Base-by-base conservation (phyloP, 176 grass and related monocot species). In the Zoysia pacifica region DNA sequence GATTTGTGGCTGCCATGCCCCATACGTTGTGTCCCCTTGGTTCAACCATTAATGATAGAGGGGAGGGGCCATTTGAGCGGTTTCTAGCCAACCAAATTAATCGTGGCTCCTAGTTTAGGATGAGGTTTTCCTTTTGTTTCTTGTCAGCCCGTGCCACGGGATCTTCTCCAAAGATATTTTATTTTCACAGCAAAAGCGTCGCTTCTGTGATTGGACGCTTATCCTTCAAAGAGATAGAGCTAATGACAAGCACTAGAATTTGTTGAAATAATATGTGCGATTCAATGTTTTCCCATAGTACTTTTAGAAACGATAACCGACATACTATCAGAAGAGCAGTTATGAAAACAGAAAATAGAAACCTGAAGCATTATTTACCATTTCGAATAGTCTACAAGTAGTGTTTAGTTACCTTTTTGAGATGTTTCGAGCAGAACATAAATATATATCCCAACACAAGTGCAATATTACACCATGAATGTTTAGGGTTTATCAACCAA, bases 21-120 rank as follows among this genome's bases (percentile, higher is more conserved):
- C 68, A 78, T 89, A 79, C 87, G 87, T 86, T 86, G 87, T 79
- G 9, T 42, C 79, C 60, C 73, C 73, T n/a, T 46, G 78, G 79
- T 86, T 86, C 87, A 86, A 89, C 55, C 87, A 73, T 83, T 82
- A 82, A 82, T 79, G 83, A 89, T 82, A 89, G 67, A 78, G 79
- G 35, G 48, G 66, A 61, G 83, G 79, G 67, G 8, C 72, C 83
- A 37, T 67, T 15, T 68, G 87, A 82, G 73, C 67, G 52, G 72
- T 74, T 69, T 77, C 61, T 53, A 73, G 62, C 87, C 87, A 89
- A 86, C 79, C 87, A 82, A 85, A 76, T 59, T 77, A 72, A 81
- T 69, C 59, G 39, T 52, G 5, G 48, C 67, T 74, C 53, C 35
- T 13, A 73, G 62, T 66, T 86, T 74, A 62, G 78, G 78, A 89